Evolutionary conservation across 768 basidiomycete species (phyloP).

Genomic region (Nevesoporus exiguus): DNA sequence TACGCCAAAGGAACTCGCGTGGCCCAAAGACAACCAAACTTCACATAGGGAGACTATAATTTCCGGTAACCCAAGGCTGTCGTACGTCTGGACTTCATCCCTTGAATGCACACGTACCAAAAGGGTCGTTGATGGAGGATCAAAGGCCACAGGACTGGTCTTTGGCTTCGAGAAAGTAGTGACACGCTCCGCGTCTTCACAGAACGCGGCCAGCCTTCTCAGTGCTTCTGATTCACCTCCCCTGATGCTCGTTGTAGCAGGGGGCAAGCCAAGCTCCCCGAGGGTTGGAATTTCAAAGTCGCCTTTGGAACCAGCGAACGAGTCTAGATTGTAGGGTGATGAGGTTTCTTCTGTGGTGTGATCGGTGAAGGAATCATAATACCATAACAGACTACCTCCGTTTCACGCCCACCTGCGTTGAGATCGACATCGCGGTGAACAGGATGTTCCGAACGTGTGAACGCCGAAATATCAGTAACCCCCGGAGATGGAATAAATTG

Average conservation of each 20-base stretch:
- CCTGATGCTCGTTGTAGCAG: conserved; percentile 28
- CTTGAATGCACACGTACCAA: conserved; percentile 18
- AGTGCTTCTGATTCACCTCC: conserved; percentile 27
- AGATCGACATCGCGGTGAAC: conserved; percentile 12
- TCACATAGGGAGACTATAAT: conserved; percentile 20
- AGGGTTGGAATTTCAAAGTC: conserved; percentile 25
- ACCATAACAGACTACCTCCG: conserved; percentile 15
- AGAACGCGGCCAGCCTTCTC: conserved; percentile 17
- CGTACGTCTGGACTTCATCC: conserved; percentile 1
- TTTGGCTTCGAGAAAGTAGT: conserved; percentile 16
- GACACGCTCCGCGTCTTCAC: conserved; percentile 13
- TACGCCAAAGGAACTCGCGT: conserved; percentile 18
- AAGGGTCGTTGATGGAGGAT: conserved; percentile 22
- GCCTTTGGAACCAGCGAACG: conserved; percentile 15
- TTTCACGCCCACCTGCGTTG: conserved; percentile 13
- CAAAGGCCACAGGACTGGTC: conserved; percentile 11
- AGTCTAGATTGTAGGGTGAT: conserved; percentile 17
- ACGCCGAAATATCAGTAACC: conserved; percentile 5
- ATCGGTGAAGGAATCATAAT: conserved; percentile 15
- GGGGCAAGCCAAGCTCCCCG: conserved; percentile 15
- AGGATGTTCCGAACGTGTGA: conserved; percentile 17
- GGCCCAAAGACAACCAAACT: conserved; percentile 20
- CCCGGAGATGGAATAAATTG: conserved; percentile 2
- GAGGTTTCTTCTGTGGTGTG: conserved; percentile 8
- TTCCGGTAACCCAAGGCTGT: conserved; percentile 17